phyloP scores from a whole-genome alignment of 176 grass and related monocot species.

The Pontederia crassipes region DNA sequence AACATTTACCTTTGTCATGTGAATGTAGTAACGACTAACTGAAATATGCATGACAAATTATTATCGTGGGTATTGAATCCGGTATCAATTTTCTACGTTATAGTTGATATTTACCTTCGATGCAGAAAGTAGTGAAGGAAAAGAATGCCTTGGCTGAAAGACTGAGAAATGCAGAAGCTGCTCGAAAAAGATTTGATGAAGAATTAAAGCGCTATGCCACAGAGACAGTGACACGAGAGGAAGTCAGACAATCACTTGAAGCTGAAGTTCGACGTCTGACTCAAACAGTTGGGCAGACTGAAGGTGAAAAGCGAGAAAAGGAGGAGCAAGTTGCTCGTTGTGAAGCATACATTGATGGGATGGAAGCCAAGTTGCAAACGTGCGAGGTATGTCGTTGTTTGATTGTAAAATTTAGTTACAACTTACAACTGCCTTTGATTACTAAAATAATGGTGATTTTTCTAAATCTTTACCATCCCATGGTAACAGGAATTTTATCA shows the following conservation, averaged over 20 bases:
- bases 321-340: conserved; percentile 78
- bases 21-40: too few species aligned
- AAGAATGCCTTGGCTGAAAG: conserved; percentile 72
- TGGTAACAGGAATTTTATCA: too few species aligned
- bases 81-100: too few species aligned
- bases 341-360: conserved; percentile 78
- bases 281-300: conserved; percentile 51
- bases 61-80: too few species aligned
- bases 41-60: too few species aligned
- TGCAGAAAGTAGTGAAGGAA: conserved; percentile 81
- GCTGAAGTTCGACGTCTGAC: conserved; percentile 74
- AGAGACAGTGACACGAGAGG: conserved; percentile 54
- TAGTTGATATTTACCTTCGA: conserved; percentile 1
- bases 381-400: conserved; percentile 48
- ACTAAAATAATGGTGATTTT: conserved; percentile 4
- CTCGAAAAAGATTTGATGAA: conserved; percentile 65
- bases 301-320: conserved; percentile 80
- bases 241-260: conserved; percentile 54
- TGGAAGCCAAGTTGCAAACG: conserved; percentile 84
- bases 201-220: conserved; percentile 71
- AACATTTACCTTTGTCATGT: too few species aligned
- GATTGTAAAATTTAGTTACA: conserved; percentile 6
- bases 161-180: conserved; percentile 70
- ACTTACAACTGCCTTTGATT: neutral
- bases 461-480: neutral